phyloP scores from a whole-genome alignment of 768 basidiomycete genomes.

The Chalciporus pseudorubinellus region DNA sequence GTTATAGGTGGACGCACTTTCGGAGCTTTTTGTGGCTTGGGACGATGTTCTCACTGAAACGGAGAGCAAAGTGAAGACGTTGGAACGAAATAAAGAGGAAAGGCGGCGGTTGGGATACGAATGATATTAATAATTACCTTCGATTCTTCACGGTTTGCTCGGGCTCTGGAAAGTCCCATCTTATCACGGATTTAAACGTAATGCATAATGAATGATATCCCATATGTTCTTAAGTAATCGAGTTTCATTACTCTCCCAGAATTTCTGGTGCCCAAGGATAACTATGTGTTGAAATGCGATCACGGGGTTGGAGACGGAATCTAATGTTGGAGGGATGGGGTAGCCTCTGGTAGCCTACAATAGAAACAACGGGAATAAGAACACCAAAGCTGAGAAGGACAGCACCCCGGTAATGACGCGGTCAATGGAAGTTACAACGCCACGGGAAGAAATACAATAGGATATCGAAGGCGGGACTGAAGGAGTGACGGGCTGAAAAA shows the following conservation, averaged over 20 bases:
- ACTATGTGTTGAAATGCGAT: slow-evolving; percentile 5
- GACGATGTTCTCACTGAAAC: slow-evolving; percentile 71
- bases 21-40: slow-evolving; percentile 84
- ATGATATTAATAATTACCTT: slow-evolving; percentile 20
- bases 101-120: slow-evolving; percentile 61
- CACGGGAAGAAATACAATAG: slow-evolving; percentile 20
- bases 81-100: slow-evolving; percentile 64
- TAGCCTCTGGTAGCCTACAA: slow-evolving; percentile 22
- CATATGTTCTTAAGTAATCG: slow-evolving; percentile 17
- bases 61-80: slow-evolving; percentile 53
- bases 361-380: slow-evolving; percentile 13
- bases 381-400: slow-evolving; percentile 10
- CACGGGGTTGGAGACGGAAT: slow-evolving; percentile 11
- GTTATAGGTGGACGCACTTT: slow-evolving; percentile 70
- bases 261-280: slow-evolving; percentile 5
- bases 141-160: background rate
- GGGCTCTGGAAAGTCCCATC: background rate
- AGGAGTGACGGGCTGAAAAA: slow-evolving; percentile 3
- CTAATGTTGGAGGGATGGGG: slow-evolving; percentile 8
- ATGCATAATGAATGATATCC: slow-evolving; percentile 12
- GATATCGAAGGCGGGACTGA: background rate
- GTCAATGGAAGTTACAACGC: slow-evolving; percentile 23
- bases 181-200: background rate
- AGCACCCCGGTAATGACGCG: slow-evolving; percentile 10
- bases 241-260: slow-evolving; percentile 17